These are phyloP conservation scores for Didymellaceae sp. DNA, from an alignment of 2,329 filamentous ascomycete genomes.

Conservation along the genomic window DNA sequence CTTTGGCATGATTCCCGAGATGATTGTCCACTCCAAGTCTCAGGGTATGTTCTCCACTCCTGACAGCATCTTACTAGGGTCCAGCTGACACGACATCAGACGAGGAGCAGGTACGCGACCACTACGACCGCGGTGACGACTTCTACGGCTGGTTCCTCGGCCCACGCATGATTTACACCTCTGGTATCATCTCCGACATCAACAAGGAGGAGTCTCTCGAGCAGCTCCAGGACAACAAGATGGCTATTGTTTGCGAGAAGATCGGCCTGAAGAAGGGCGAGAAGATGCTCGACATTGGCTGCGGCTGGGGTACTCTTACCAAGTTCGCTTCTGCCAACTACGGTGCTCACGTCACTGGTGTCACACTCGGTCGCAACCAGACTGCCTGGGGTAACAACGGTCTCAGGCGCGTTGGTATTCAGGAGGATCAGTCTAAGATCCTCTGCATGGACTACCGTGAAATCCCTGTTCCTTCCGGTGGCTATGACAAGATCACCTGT, in stretches of 20 bases:
- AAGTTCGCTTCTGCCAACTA: slow-evolving; percentile 94
- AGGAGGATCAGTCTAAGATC: slow-evolving; percentile 88
- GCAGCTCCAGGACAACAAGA: slow-evolving; percentile 96
- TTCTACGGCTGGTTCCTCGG: slow-evolving; percentile 99
- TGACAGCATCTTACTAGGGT: too few relatives aligned
- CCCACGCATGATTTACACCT: slow-evolving; percentile 98
- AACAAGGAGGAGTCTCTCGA: slow-evolving; percentile 89
- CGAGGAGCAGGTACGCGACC: slow-evolving; percentile 95
- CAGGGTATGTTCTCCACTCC: slow-evolving; percentile 65
- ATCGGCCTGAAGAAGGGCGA: slow-evolving; percentile 83
- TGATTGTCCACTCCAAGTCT: slow-evolving; percentile 89
- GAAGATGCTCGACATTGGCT: slow-evolving; percentile 89
- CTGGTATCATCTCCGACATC: slow-evolving; percentile 88
- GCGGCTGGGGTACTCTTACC: slow-evolving; percentile 95
- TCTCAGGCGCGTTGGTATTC: slow-evolving; percentile 79
- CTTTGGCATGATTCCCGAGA: slow-evolving; percentile 84
- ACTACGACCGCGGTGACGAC: slow-evolving; percentile 97
- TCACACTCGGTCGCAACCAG: slow-evolving; percentile 95
- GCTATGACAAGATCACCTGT: slow-evolving; percentile 94
- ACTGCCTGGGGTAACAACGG: slow-evolving; percentile 95
- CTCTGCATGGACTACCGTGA: slow-evolving; percentile 98
- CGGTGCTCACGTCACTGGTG: slow-evolving; percentile 81
- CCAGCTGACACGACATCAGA: slow-evolving; percentile 63
- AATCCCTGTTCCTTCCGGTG: slow-evolving; percentile 77
- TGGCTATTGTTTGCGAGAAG: slow-evolving; percentile 95